phyloP scores from a whole-genome alignment of 2,329 filamentous ascomycete genomes.

The Onygenales sp. region DNA sequence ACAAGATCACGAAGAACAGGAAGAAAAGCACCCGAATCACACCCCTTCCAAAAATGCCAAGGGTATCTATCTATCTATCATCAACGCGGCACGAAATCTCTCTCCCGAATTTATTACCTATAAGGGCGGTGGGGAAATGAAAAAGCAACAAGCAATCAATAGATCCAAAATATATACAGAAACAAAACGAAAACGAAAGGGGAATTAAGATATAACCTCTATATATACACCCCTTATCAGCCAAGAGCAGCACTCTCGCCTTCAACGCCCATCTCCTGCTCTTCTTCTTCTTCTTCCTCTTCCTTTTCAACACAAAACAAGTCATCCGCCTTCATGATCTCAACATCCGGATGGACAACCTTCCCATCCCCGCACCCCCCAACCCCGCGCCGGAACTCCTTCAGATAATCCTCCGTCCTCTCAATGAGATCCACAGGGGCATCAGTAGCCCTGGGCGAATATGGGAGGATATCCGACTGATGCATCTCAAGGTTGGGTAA shows the following conservation, averaged over 20 bases:
- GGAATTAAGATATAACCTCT: too few species aligned
- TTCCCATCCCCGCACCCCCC: conserved; percentile 52
- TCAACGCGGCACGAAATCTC: too few species aligned
- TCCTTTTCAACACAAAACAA: conserved; percentile 53
- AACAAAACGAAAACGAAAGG: neutral
- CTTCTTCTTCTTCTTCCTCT: conserved; percentile 5
- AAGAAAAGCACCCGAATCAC: too few species aligned
- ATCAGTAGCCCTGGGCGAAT: conserved; percentile 37
- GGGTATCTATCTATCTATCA: too few species aligned
- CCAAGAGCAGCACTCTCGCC: neutral
- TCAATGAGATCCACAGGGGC: conserved; percentile 23
- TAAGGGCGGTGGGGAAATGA: too few species aligned
- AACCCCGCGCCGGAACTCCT: conserved; percentile 51
- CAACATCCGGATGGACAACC: conserved; percentile 23
- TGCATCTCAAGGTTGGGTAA: conserved; percentile 34
- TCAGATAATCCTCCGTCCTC: conserved; percentile 44
- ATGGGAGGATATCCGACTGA: conserved; percentile 52
- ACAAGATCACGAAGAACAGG: too few species aligned
- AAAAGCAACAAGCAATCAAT: too few species aligned
- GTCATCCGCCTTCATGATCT: conserved; percentile 40
- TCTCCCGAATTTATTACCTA: too few species aligned
- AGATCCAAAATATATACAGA: too few species aligned
- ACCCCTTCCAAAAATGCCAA: too few species aligned
- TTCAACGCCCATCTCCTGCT: neutral
- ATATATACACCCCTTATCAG: too few species aligned